Conservation (phyloP, 1,284 basidiomycete species). For the Rhodotorula sp. region DNA sequence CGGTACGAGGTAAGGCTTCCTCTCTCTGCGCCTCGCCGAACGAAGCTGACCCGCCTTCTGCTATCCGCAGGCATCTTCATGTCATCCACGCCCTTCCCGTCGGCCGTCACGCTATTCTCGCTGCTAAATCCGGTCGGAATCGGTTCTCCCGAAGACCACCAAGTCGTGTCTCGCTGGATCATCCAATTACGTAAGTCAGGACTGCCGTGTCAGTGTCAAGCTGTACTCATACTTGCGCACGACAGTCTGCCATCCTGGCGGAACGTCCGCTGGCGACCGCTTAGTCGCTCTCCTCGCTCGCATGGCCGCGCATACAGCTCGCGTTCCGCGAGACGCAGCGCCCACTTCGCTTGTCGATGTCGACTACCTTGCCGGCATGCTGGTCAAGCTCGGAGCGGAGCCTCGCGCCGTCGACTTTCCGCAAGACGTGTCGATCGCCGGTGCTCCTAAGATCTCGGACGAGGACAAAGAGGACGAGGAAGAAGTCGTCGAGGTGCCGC, state of each 20-base stretch:
- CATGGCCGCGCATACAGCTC: neutral
- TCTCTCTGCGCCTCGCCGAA: neutral
- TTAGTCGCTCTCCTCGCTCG: neutral
- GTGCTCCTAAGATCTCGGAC: neutral
- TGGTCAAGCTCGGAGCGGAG: neutral
- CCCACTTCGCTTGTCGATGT: neutral
- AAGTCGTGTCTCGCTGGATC: conserved; percentile 1
- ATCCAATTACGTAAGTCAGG: neutral
- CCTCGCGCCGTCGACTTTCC: neutral
- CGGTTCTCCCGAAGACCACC: neutral
- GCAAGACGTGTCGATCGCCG: too few relatives aligned
- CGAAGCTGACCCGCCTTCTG: too few relatives aligned
- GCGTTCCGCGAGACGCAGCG: too few relatives aligned
- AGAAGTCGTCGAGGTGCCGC: neutral
- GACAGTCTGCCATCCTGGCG: neutral
- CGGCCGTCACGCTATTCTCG: conserved; percentile 8
- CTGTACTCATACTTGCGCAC: neutral
- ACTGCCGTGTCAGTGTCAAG: too few relatives aligned
- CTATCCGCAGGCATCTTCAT: neutral
- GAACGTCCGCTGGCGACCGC: neutral
- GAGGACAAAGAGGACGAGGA: neutral
- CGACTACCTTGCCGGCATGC: neutral
- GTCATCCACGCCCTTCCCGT: neutral
- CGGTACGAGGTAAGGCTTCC: neutral
- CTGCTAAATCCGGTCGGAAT: neutral